Conservation (phyloP, 139 green algal species). For the Gonium pectorale region DNA sequence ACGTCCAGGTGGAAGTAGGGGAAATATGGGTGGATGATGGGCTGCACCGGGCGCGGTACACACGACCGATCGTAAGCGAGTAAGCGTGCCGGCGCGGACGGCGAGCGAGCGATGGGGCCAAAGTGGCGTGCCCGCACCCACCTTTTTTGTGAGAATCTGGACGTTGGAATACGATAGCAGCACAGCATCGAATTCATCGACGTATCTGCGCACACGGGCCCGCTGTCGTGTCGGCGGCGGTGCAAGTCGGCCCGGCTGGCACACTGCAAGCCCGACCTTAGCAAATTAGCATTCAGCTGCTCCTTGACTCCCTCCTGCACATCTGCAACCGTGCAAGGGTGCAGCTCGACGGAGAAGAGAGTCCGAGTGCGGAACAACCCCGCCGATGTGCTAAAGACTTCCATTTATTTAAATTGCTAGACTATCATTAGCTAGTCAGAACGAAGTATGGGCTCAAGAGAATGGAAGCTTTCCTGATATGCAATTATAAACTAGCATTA, state of each 20-base stretch:
- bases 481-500: too few species aligned
- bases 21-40: slow-evolving; percentile 71
- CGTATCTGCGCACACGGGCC: slow-evolving; percentile 55
- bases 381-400: background rate
- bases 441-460: too few species aligned
- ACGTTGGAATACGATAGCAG: slow-evolving; percentile 60
- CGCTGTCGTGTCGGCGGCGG: background rate
- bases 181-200: slow-evolving; percentile 66
- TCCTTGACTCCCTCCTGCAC: slow-evolving; percentile 56
- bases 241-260: background rate
- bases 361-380: slow-evolving; percentile 3
- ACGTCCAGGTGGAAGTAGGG: slow-evolving; percentile 66
- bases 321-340: slow-evolving; percentile 54
- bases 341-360: slow-evolving; percentile 61
- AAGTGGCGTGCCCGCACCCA: too few species aligned
- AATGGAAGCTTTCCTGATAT: too few species aligned
- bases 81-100: too few species aligned
- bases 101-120: too few species aligned
- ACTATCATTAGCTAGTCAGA: too few species aligned
- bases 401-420: too few species aligned
- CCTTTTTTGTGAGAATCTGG: slow-evolving; percentile 24
- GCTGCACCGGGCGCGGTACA: slow-evolving; percentile 41
- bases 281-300: slow-evolving; percentile 56
- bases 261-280: too few species aligned
- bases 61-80: too few species aligned